Evolutionary conservation across 805 yeast species (phyloP), one percentile per base, ranked within the genome.

Genomic region (Monosporozyma unispora): DNA sequence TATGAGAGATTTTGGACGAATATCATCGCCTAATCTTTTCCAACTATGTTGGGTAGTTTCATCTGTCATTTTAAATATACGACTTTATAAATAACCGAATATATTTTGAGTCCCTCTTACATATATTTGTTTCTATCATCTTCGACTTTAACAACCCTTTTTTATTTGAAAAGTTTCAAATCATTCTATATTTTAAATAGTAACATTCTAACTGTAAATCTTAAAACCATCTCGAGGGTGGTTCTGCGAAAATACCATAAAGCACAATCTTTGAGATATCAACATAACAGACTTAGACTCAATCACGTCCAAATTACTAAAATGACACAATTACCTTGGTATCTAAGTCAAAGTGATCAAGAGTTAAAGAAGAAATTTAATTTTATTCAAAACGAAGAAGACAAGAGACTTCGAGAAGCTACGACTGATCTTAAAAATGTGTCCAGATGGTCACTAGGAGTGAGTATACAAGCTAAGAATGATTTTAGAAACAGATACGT

Each of bases 401-500:
- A 69, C 48, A 62, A 61, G 31, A 54, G 73, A 27, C 51, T 71
- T 16, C 64, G 71, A 46, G 73, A 69, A 40, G 73, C 69, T 2
- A 61, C 69, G 0, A 53, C 63, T 23, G 57, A 61, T 23, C 52
- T 54, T 1, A 51, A 52, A 18, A 47, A 52, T 11, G 41, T 50
- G 8, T 65, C 70, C 1, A 53, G 55, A 43, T 66, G 68, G 66
- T 55, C 62, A 0, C 46, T 66, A 6, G 69, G 69, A 3, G 60
- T 54, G 2, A 60, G 67, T 44, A 56, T 58, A 2, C 31, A 47
- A 9, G 52, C 52, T 12, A 28, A 51, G 35, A 67, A 66, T 47
- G 61, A 59, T 48, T 55, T 54, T 9, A 65, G 82, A 49, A 84
- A 84, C 56, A 67, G 90, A 48, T 84, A 84, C 60, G 57, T 72